A percentile compares a stretch with the other conserved stretches of the same genome.
phyloP scores from a whole-genome alignment of 75 land plant species.

The Cunninghamia lanceolata region DNA sequence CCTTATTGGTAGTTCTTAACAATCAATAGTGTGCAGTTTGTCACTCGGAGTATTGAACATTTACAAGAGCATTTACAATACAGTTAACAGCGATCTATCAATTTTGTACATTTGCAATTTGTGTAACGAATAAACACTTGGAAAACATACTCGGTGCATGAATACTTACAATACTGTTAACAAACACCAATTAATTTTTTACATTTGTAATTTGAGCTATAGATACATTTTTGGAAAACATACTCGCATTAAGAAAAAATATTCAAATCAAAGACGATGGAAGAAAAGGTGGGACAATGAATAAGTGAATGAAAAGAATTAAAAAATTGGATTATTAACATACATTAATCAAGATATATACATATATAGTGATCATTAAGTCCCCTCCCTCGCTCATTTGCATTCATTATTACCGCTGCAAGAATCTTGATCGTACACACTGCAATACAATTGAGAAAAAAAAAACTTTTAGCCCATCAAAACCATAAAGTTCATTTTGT shows the following conservation, averaged over 20 bases:
- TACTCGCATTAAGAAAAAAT: neutral
- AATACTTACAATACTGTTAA: too few species aligned
- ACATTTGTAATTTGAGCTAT: neutral
- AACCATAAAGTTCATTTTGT: neutral
- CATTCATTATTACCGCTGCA: neutral
- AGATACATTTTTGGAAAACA: too few species aligned
- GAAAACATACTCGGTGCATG: neutral
- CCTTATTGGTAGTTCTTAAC: neutral
- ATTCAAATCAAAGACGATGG: neutral
- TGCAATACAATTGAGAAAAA: neutral
- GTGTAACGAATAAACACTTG: neutral
- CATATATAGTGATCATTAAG: neutral
- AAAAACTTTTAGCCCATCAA: neutral
- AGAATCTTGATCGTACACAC: constrained; percentile 3
- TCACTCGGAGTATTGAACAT: neutral
- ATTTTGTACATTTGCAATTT: neutral
- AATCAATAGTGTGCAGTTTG: neutral
- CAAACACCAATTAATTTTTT: neutral
- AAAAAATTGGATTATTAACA: neutral
- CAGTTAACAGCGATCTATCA: neutral
- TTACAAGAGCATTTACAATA: neutral
- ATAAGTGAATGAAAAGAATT: neutral
- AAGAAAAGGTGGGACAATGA: neutral
- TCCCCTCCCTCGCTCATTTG: neutral
- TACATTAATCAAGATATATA: neutral